Evolutionary conservation across 192 early-diverging fungal species (phyloP), one percentile per base, ranked within the genome.

Genomic region (Funneliformis geosporum): DNA sequence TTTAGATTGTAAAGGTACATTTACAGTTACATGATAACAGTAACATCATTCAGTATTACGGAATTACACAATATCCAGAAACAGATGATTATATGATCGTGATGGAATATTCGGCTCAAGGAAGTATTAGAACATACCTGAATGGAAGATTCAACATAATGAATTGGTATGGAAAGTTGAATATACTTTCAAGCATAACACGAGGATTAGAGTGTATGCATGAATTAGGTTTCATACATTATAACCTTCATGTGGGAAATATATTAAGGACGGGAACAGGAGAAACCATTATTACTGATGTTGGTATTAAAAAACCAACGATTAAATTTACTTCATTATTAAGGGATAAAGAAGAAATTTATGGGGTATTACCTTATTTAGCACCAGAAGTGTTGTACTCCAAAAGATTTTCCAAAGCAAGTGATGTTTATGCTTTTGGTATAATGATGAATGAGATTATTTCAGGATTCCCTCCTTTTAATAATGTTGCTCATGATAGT

Each of bases 331-430:
- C 21, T 42, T 18, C 16, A n/a, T 6, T 69, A 43, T n/a, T n/a
- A 8, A 69, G 40, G 23, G 38, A 72, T 1, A 72, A 46, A 9
- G 69, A 14, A 72, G 50, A 27, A 47, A 72, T 75, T 33, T 62
- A 50, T 62, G 73, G 73, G 4, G 73, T 75, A 3, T 39, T 75
- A 4, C 73, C 73, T 4, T 75, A 75, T 40, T 16, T 75, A 40
- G 73, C 73, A 14, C 73, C 73, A 4, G 73, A 75, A 75, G 59
- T 75, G 8, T 43, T 75, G 42, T 25, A 16, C 2, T 55, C 39
- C 4, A 10, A 75, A 5, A 18, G 1, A n/a, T 61, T 40, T 42
- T 27, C 59, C 21, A 40, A 23, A 60, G 21, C 33, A 4, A n/a
- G 27, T 5, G 73, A 75, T 61, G 27, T 75, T 40, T 75, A 75